Evolutionary conservation across 441 rosid species (phyloP).

Genomic region (Aleurites moluccanus): DNA sequence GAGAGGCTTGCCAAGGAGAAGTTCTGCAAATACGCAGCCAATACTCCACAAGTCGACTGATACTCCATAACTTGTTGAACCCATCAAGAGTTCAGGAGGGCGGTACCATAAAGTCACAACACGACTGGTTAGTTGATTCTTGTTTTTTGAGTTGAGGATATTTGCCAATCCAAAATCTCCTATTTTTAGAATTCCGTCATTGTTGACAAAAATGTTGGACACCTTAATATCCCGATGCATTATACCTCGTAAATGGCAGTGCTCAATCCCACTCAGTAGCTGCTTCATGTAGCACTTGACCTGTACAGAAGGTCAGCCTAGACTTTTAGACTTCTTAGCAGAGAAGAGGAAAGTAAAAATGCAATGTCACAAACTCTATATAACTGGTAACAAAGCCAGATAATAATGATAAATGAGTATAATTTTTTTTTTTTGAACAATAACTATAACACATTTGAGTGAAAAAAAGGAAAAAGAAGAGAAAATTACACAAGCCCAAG

Average conservation of each 20-base stretch:
- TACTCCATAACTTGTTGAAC: slow-evolving; percentile 77
- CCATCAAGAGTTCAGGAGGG: slow-evolving; percentile 95
- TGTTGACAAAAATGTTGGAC: slow-evolving; percentile 82
- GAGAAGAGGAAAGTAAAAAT: not conserved
- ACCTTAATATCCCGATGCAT: slow-evolving; percentile 86
- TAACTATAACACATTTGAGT: not conserved
- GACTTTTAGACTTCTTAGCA: slow-evolving; percentile 12
- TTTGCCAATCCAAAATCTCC: slow-evolving; percentile 93
- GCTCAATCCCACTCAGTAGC: slow-evolving; percentile 71
- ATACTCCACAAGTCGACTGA: slow-evolving; percentile 89
- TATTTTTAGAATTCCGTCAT: slow-evolving; percentile 69
- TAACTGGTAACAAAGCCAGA: not conserved
- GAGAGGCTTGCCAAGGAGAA: slow-evolving; percentile 69
- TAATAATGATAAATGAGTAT: too few species aligned
- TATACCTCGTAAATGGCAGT: slow-evolving; percentile 75
- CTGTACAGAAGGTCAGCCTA: slow-evolving; percentile 33
- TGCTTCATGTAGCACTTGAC: slow-evolving; percentile 92
- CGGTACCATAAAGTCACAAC: slow-evolving; percentile 95
- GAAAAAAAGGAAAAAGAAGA: not conserved
- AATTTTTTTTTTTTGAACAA: not conserved
- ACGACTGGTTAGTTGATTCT: slow-evolving; percentile 70
- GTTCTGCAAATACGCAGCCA: slow-evolving; percentile 85
- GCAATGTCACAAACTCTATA: not conserved
- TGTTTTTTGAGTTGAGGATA: slow-evolving; percentile 46
- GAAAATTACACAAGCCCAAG: not conserved